These are phyloP conservation scores for Salvia miltiorrhiza DNA, from an alignment of 257 asterid species.

Conservation along the genomic window DNA sequence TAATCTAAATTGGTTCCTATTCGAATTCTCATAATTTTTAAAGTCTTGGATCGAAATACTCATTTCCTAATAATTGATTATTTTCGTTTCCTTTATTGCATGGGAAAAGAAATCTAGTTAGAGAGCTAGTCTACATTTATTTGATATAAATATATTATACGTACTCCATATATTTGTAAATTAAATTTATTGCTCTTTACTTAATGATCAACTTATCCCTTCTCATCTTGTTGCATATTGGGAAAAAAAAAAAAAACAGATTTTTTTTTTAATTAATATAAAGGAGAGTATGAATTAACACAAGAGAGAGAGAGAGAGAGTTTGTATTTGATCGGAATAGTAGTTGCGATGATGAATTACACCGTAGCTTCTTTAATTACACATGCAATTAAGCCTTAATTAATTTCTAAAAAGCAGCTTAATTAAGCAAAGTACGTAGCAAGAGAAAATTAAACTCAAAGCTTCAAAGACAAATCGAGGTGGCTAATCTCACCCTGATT, in stretches of 20 bases:
- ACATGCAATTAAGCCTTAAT: not conserved
- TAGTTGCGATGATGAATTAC: not conserved
- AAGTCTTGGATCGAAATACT: not conserved
- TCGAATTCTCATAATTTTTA: too few relatives aligned
- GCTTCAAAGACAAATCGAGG: conserved; percentile 35
- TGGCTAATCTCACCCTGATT: conserved; percentile 18
- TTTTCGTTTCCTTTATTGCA: not conserved
- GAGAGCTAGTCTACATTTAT: too few relatives aligned
- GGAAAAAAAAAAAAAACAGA: too few relatives aligned
- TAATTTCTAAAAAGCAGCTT: not conserved
- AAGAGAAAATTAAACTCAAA: conserved; percentile 6
- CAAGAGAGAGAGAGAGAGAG: not conserved
- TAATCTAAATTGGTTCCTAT: too few relatives aligned
- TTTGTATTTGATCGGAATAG: not conserved
- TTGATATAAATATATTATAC: not conserved
- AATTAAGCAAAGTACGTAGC: not conserved
- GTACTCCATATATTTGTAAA: not conserved
- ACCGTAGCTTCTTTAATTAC: not conserved
- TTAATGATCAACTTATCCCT: too few relatives aligned
- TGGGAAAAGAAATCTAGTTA: not conserved
- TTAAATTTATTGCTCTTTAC: not conserved
- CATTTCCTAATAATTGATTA: not conserved
- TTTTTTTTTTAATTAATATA: too few relatives aligned
- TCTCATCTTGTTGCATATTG: not conserved
- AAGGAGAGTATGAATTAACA: too few relatives aligned